These are phyloP conservation scores for Metarhizium brunneum DNA, from an alignment of 2,329 filamentous ascomycete species.

Conservation along the genomic window DNA sequence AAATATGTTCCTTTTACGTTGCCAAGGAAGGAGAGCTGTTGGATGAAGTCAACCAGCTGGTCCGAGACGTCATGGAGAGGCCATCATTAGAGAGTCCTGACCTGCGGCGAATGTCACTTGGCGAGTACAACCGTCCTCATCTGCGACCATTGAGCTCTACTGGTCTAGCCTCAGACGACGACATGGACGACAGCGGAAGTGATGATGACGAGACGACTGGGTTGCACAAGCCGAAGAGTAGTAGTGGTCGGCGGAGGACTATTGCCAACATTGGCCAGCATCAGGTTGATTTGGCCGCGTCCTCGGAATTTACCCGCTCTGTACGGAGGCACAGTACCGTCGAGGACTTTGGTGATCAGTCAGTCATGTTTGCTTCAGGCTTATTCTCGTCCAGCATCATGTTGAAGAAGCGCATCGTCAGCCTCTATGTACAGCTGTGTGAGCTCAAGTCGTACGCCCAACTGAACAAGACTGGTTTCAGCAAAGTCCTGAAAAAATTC, in stretches of 20 bases:
- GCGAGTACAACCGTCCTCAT: conserved; percentile 14
- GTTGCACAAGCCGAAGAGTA: conserved; percentile 35
- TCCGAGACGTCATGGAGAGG: conserved; percentile 62
- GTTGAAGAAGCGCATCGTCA: conserved; percentile 83
- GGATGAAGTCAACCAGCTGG: conserved; percentile 68
- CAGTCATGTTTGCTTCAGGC: conserved; percentile 53
- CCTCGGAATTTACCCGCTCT: conserved; percentile 48
- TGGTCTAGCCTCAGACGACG: conserved; percentile 43
- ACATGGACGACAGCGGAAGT: conserved; percentile 48
- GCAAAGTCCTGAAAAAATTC: conserved; percentile 95
- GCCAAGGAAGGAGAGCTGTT: conserved; percentile 83
- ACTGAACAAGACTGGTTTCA: conserved; percentile 92
- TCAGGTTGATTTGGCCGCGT: conserved; percentile 50
- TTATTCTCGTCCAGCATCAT: conserved; percentile 63
- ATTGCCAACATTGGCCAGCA: conserved; percentile 26
- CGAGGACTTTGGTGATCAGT: conserved; percentile 72
- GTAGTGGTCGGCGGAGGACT: conserved; percentile 29
- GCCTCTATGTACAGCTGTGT: conserved; percentile 83
- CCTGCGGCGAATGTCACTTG: conserved; percentile 22
- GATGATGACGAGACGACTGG: conserved; percentile 52
- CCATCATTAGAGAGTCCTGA: conserved; percentile 38
- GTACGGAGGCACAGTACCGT: conserved; percentile 56
- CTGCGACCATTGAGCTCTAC: conserved; percentile 24
- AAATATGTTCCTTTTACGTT: conserved; percentile 84
- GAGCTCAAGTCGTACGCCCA: conserved; percentile 94